Conservation (phyloP, 2,329 filamentous ascomycete species). For the Monosporascus sp. region DNA sequence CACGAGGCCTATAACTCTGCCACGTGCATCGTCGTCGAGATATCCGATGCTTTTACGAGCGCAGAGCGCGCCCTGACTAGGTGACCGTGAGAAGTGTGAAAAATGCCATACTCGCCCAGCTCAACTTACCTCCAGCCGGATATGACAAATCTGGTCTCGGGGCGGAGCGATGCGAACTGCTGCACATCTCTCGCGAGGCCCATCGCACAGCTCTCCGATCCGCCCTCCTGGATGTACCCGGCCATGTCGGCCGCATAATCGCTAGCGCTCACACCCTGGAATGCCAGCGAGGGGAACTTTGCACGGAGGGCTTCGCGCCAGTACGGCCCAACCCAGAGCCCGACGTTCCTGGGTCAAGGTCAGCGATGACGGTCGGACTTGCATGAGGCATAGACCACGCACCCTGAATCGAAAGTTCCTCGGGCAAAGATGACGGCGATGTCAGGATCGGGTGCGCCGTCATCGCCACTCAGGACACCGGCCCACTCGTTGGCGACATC, state of each 20-base stretch:
- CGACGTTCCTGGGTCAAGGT: constrained; percentile 9
- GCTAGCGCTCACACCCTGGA: constrained; percentile 12
- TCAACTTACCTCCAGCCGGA: constrained; percentile 16
- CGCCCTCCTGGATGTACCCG: constrained; percentile 13
- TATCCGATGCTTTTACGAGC: constrained; percentile 12
- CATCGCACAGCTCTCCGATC: constrained; percentile 10
- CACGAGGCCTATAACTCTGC: constrained; percentile 11
- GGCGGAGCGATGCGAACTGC: constrained; percentile 9
- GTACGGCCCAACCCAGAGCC: constrained; percentile 13
- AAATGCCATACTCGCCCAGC: not conserved
- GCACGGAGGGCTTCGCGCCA: constrained; percentile 8
- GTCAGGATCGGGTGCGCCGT: constrained; percentile 10
- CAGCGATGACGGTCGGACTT: not conserved
- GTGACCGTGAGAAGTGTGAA: not conserved
- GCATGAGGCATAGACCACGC: not conserved
- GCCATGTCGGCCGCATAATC: constrained; percentile 16
- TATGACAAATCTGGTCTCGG: constrained; percentile 8
- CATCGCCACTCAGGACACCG: constrained; percentile 6
- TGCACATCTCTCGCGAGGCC: constrained; percentile 9
- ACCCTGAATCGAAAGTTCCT: constrained; percentile 16
- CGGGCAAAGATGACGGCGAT: constrained; percentile 16
- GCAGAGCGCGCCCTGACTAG: constrained; percentile 14
- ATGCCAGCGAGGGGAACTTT: constrained; percentile 5
- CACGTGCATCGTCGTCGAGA: constrained; percentile 6
- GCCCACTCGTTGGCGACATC: constrained; percentile 10